phyloP scores from a whole-genome alignment of 108 stramenopile genomes.

The Cylindrotheca closterium region DNA sequence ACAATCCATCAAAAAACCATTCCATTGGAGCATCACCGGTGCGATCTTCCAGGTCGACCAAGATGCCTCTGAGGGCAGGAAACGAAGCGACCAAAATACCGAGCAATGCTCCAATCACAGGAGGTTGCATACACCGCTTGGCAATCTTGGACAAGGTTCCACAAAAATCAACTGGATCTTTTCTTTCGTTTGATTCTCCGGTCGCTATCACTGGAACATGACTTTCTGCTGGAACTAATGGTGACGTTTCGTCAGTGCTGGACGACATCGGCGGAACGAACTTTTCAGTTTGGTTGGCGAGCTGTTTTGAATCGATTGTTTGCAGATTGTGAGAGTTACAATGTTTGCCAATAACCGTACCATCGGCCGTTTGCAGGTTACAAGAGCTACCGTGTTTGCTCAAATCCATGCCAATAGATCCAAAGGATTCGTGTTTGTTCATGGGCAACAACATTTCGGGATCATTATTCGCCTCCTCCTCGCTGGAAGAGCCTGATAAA shows the following conservation, averaged over 20 bases:
- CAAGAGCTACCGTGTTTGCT: neutral
- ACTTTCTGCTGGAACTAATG: neutral
- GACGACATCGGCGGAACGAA: neutral
- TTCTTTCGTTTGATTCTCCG: neutral
- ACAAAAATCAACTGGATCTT: neutral
- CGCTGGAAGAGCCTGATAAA: neutral
- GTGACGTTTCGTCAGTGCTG: neutral
- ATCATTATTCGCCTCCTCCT: neutral
- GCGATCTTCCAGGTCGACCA: conserved; percentile 71
- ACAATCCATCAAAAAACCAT: conserved; percentile 87
- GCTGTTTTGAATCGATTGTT: neutral
- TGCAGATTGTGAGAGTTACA: neutral
- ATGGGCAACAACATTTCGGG: neutral
- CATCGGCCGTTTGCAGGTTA: neutral
- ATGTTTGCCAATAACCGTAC: too few species aligned
- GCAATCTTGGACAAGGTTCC: conserved; percentile 17
- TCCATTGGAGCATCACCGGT: conserved; percentile 66
- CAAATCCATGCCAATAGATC: conserved; percentile 19
- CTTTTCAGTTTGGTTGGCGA: neutral
- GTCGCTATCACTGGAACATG: neutral
- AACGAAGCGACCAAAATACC: conserved; percentile 75
- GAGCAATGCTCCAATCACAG: conserved; percentile 68
- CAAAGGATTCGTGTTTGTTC: neutral
- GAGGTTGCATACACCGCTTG: conserved; percentile 65
- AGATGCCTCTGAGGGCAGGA: conserved; percentile 58